These are phyloP conservation scores for Colletotrichum lupini DNA, from an alignment of 2,329 filamentous ascomycete species.

Conservation along the genomic window DNA sequence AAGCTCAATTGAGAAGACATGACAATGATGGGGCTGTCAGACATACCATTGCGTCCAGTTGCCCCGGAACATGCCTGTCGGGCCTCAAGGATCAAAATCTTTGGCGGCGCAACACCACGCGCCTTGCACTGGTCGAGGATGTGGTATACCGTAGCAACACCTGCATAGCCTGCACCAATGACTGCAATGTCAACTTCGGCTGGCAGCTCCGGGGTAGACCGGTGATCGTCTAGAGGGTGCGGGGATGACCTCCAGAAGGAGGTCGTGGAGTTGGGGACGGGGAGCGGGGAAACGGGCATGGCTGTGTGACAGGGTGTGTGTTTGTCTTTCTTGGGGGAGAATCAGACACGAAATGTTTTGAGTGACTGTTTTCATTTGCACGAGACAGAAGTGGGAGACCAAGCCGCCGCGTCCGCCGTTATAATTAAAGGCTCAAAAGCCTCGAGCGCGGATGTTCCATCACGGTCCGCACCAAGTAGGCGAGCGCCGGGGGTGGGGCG, in stretches of 20 bases:
- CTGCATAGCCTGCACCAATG: constrained; percentile 37
- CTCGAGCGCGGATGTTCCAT: too few relatives aligned
- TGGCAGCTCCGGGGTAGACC: constrained; percentile 34
- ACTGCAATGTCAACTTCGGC: constrained; percentile 31
- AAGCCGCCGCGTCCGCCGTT: not conserved
- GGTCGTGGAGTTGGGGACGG: constrained; percentile 33
- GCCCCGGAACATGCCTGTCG: constrained; percentile 61
- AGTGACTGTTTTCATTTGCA: not conserved
- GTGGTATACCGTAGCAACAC: constrained; percentile 36
- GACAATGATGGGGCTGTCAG: constrained; percentile 44
- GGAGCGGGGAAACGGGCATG: constrained; percentile 27
- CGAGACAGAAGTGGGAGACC: not conserved
- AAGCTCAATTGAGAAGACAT: constrained; percentile 55
- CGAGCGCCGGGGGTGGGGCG: not conserved
- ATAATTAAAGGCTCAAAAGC: not conserved
- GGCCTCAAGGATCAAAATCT: constrained; percentile 61
- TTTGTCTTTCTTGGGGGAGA: not conserved
- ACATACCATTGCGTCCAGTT: constrained; percentile 65
- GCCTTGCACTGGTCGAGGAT: constrained; percentile 41
- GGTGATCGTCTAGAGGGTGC: constrained; percentile 35
- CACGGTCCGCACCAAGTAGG: not conserved
- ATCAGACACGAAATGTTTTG: not conserved
- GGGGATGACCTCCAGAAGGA: constrained; percentile 37
- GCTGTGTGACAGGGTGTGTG: not conserved
- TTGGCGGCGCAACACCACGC: constrained; percentile 40